Evolutionary conservation across 2,329 filamentous ascomycete species (phyloP).

Genomic region (Exophiala sideris): DNA sequence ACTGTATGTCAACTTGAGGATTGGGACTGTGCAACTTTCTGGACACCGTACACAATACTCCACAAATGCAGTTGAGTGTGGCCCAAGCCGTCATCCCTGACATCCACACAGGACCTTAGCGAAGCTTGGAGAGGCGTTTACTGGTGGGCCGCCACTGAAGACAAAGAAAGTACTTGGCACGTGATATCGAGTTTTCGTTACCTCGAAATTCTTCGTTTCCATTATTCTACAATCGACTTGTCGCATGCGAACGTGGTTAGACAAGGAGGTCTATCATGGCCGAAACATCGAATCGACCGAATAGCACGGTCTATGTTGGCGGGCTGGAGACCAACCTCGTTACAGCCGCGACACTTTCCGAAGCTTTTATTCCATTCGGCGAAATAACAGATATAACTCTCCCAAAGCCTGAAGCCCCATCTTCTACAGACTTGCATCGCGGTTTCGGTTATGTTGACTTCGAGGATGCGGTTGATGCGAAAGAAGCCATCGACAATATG

Average conservation of each 20-base stretch:
- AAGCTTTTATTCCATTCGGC: conserved; percentile 94
- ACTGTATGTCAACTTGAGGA: conserved; percentile 17
- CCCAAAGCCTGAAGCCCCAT: conserved; percentile 80
- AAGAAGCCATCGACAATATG: conserved; percentile 98
- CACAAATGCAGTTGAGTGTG: conserved; percentile 5
- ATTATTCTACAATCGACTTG: too few relatives aligned
- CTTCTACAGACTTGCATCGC: conserved; percentile 73
- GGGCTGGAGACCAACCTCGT: conserved; percentile 73
- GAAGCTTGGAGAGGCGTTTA: not conserved
- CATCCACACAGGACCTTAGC: not conserved
- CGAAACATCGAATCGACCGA: conserved; percentile 71
- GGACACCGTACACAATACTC: conserved; percentile 9
- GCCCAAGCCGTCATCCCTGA: conserved; percentile 22
- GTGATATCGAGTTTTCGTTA: conserved; percentile 1
- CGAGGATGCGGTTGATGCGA: conserved; percentile 78
- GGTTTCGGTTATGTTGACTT: conserved; percentile 98
- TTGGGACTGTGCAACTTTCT: conserved; percentile 16
- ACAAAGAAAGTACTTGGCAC: not conserved
- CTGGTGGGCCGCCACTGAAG: too few relatives aligned
- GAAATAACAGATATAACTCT: conserved; percentile 89
- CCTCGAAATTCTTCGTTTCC: not conserved
- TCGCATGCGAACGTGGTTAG: not conserved
- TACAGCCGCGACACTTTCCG: conserved; percentile 70
- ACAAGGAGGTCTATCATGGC: conserved; percentile 56
- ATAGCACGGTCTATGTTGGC: conserved; percentile 88